Percentiles rank a stretch among this genome's conserved stretches.
Evolutionary conservation across 257 asterid species (phyloP).

Genomic region (Apocynum venetum): DNA sequence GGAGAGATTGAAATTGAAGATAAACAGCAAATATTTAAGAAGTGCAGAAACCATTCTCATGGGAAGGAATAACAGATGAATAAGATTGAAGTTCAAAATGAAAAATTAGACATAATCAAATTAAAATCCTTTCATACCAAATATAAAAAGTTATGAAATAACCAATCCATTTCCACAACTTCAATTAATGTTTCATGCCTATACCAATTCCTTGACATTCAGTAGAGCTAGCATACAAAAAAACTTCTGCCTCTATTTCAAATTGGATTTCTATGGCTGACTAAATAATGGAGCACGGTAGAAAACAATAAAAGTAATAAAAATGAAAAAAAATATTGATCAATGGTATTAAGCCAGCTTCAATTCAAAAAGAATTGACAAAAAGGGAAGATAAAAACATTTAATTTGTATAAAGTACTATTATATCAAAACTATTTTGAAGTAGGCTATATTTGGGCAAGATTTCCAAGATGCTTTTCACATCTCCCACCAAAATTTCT

Average conservation of each 20-base stretch:
- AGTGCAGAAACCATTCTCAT: neutral
- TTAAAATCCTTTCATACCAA: neutral
- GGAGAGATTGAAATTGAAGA: slow-evolving; percentile 58
- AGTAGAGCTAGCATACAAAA: neutral
- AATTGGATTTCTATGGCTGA: neutral
- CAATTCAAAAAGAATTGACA: neutral
- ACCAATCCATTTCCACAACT: neutral
- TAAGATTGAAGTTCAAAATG: neutral
- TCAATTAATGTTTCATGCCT: neutral
- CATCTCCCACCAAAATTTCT: no score
- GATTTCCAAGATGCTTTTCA: no score
- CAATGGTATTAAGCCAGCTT: neutral
- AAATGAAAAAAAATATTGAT: no score
- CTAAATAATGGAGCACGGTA: neutral
- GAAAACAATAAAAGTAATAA: neutral
- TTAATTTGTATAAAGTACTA: neutral
- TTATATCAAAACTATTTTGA: neutral
- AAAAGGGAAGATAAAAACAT: neutral
- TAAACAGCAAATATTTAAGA: slow-evolving; percentile 20
- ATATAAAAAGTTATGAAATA: neutral
- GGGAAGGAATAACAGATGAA: slow-evolving; percentile 2
- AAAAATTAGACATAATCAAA: neutral
- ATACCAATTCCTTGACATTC: neutral
- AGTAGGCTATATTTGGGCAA: neutral
- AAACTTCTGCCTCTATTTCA: neutral